Evolutionary conservation across 2,329 filamentous ascomycete genomes (phyloP).

Genomic region (Alternaria burnsii): DNA sequence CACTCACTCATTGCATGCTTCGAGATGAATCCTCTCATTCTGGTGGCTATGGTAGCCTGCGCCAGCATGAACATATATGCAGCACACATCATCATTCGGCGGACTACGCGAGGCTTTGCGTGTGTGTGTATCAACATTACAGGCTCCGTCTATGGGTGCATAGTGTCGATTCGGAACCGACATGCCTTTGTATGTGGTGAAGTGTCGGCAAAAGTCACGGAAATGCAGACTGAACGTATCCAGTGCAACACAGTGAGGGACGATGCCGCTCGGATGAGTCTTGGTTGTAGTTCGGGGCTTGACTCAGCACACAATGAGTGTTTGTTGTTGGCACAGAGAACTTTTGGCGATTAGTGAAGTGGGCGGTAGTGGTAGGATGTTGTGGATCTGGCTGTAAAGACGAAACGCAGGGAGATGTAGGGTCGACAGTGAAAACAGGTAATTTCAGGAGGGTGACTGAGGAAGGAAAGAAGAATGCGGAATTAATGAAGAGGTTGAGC

Average conservation of each 20-base stretch:
- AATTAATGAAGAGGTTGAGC: slow-evolving; percentile 37
- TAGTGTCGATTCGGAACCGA: slow-evolving; percentile 29
- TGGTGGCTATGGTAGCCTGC: slow-evolving; percentile 90
- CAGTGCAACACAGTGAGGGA: slow-evolving; percentile 10
- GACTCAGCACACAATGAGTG: not conserved
- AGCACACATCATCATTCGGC: slow-evolving; percentile 63
- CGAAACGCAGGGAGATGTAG: slow-evolving; percentile 10
- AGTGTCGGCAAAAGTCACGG: slow-evolving; percentile 36
- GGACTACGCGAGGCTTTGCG: slow-evolving; percentile 53
- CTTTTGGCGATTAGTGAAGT: not conserved
- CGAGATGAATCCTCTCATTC: slow-evolving; percentile 85
- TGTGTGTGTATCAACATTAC: slow-evolving; percentile 27
- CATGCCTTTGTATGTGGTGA: slow-evolving; percentile 39
- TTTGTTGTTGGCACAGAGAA: not conserved
- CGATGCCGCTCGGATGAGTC: not conserved
- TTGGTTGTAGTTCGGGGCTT: not conserved
- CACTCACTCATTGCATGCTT: slow-evolving; percentile 86
- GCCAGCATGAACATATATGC: slow-evolving; percentile 94
- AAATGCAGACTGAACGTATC: slow-evolving; percentile 35
- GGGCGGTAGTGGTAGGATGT: not conserved
- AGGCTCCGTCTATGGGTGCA: slow-evolving; percentile 35
- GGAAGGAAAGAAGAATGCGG: slow-evolving; percentile 21
- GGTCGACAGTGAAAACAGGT: slow-evolving; percentile 15
- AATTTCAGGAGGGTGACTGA: slow-evolving; percentile 14
- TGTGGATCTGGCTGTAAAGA: not conserved